These are phyloP conservation scores for Xylaria sp. DNA, from an alignment of 2,329 filamentous ascomycete species.

Conservation along the genomic window DNA sequence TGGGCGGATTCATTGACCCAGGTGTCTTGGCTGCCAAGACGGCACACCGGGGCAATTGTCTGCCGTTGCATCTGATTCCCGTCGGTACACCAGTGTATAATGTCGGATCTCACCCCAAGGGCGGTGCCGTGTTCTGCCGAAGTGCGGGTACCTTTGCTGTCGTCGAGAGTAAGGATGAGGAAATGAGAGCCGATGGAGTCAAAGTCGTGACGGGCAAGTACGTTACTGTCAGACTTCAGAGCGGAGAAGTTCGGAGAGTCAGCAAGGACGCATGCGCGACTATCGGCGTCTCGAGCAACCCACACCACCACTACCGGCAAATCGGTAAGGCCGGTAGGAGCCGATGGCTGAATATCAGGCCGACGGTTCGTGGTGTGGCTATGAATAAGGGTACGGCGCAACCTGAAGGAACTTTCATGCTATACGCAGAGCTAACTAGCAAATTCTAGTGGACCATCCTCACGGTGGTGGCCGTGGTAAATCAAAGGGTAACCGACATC, in stretches of 20 bases:
- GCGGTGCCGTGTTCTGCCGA: slow-evolving; percentile 86
- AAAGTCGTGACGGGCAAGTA: slow-evolving; percentile 71
- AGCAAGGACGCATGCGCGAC: slow-evolving; percentile 93
- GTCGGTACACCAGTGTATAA: slow-evolving; percentile 92
- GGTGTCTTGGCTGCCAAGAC: slow-evolving; percentile 96
- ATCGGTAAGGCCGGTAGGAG: slow-evolving; percentile 94
- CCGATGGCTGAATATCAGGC: slow-evolving; percentile 90
- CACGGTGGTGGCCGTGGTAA: slow-evolving; percentile 99
- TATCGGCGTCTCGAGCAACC: slow-evolving; percentile 91
- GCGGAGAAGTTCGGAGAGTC: slow-evolving; percentile 87
- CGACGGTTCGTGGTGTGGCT: slow-evolving; percentile 93
- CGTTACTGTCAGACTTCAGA: slow-evolving; percentile 85
- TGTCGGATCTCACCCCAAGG: slow-evolving; percentile 74
- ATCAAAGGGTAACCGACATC: slow-evolving; percentile 96
- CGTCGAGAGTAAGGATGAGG: slow-evolving; percentile 86
- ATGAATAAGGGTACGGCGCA: slow-evolving; percentile 84
- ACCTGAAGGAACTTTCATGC: slow-evolving; percentile 1
- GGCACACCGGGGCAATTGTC: slow-evolving; percentile 89
- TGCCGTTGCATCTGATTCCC: slow-evolving; percentile 94
- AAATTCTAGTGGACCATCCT: slow-evolving; percentile 76
- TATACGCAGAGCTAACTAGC: slow-evolving; percentile 10
- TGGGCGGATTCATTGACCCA: slow-evolving; percentile 91
- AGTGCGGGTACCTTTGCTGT: slow-evolving; percentile 92
- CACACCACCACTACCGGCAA: slow-evolving; percentile 85
- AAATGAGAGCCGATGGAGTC: slow-evolving; percentile 61